Percentiles rank a stretch among this genome's conserved stretches.
Conservation (phyloP, 352 stramenopile species). For the Phytophthora pinifolia region DNA sequence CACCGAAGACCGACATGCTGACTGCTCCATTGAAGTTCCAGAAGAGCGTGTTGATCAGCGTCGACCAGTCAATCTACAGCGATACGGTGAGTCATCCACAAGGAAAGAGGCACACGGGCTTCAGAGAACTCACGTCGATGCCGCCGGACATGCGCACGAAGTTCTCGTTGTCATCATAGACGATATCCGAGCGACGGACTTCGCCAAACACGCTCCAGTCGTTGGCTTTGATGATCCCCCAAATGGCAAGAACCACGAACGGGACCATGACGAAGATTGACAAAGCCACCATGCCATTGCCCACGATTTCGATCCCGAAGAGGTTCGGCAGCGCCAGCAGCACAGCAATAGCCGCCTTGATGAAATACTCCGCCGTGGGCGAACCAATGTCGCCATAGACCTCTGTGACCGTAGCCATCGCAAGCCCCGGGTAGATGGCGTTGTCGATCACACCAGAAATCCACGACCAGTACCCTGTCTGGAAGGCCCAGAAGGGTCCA, state of each 20-base stretch:
- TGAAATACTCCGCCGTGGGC: constrained; percentile 36
- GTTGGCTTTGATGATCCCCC: constrained; percentile 26
- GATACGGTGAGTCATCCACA: too few relatives aligned
- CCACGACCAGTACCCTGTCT: constrained; percentile 85
- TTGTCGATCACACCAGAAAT: constrained; percentile 92
- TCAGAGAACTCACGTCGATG: constrained; percentile 19
- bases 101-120: neutral
- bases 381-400: constrained; percentile 36
- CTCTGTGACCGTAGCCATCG: constrained; percentile 42
- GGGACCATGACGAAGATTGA: constrained; percentile 88
- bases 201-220: constrained; percentile 42
- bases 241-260: constrained; percentile 79
- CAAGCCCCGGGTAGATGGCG: constrained; percentile 90
- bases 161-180: constrained; percentile 31
- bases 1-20: constrained; percentile 83
- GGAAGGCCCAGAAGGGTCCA: constrained; percentile 85
- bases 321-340: constrained; percentile 44
- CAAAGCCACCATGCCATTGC: constrained; percentile 70
- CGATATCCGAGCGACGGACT: constrained; percentile 39
- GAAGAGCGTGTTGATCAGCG: constrained; percentile 94
- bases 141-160: constrained; percentile 42
- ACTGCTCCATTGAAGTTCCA: constrained; percentile 96
- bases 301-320: constrained; percentile 79
- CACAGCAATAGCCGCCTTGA: constrained; percentile 48
- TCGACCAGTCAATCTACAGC: constrained; percentile 36